These are phyloP conservation scores for Pichia sp. DNA, from an alignment of 1,139 yeast genomes.

Conservation along the genomic window DNA sequence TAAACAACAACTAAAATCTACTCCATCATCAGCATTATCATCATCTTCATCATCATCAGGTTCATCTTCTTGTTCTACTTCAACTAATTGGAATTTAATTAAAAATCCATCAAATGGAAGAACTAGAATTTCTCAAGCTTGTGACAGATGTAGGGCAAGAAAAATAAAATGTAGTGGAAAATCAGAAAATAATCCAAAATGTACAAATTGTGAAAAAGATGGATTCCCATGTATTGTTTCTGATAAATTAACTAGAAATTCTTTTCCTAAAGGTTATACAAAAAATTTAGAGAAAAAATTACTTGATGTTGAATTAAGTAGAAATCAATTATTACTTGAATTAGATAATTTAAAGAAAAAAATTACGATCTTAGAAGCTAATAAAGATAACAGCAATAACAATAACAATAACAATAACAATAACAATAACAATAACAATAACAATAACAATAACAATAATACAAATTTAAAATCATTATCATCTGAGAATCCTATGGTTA, in stretches of 20 bases:
- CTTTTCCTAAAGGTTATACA: conserved; percentile 72
- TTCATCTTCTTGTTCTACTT: background rate
- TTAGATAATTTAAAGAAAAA: conserved; percentile 20
- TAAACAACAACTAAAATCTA: too few species aligned
- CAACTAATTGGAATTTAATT: conserved; percentile 27
- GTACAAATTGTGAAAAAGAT: conserved; percentile 58
- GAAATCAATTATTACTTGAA: conserved; percentile 34
- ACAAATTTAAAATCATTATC: background rate
- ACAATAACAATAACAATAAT: too few species aligned
- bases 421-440: background rate
- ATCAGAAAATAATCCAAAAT: conserved; percentile 42
- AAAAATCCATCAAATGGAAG: conserved; percentile 31
- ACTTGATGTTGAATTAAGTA: conserved; percentile 53
- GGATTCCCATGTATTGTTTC: conserved; percentile 65
- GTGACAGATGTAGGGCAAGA: conserved; percentile 72
- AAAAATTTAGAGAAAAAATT: conserved; percentile 63
- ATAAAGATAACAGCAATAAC: too few species aligned
- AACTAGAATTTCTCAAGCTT: conserved; percentile 63
- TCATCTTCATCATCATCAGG: background rate
- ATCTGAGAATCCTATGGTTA: background rate
- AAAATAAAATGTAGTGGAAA: conserved; percentile 74
- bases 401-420: background rate
- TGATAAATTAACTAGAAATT: conserved; percentile 65
- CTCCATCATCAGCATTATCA: background rate
- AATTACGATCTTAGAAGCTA: conserved; percentile 1